Base-by-base conservation (phyloP, 2,329 filamentous ascomycete genomes). In the Penicillium sp. region DNA sequence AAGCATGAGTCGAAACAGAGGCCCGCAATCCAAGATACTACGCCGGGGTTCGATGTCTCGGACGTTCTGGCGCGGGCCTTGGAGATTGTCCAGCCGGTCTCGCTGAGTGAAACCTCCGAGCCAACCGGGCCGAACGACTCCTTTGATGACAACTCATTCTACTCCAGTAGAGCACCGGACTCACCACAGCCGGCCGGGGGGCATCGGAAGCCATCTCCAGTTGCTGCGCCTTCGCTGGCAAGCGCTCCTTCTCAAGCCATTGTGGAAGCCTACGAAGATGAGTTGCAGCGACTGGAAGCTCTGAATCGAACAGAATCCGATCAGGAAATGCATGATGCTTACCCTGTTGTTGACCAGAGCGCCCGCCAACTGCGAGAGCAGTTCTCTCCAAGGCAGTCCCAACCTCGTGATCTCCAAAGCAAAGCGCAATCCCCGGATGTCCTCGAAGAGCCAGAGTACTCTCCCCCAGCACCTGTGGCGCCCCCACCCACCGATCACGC, bases 81-180 rank as follows among this genome's bases (percentile, higher is more conserved):
- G 65, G 78, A 82, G 55, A 74, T 88, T 58, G 87, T 89, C 64
- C 82, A 84, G 67, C 83, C 83, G 47, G 76, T 84, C 58, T 80
- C 85, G 61, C 74, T 77, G 55, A 70, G 80, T 60, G 70, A 76
- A 66, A 71, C 57, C 34, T 65, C 71, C 53, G 66, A 70, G 50
- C 74, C 76, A 76, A 79, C 81, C 73, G 75, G 76, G 58, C 76
- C 84, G 13, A 86, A 78, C 78, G 88, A 91, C 68, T 93, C 88
- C 33, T 88, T 90, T 73, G 90, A 96, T 71, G 86, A 94, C 67
- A 90, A 94, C 65, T 93, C 90, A 36, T 95, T 95, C 70, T 96
- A 97, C 76, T 96, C 91, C 57, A 96, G 90, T 72, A 88, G 86
- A 73, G 80, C 79, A 54, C 85, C 90, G 75, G 87, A 90, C 67